These are phyloP conservation scores for Macrocystidia cucumis DNA, from an alignment of 1,284 basidiomycete genomes.

Conservation along the genomic window DNA sequence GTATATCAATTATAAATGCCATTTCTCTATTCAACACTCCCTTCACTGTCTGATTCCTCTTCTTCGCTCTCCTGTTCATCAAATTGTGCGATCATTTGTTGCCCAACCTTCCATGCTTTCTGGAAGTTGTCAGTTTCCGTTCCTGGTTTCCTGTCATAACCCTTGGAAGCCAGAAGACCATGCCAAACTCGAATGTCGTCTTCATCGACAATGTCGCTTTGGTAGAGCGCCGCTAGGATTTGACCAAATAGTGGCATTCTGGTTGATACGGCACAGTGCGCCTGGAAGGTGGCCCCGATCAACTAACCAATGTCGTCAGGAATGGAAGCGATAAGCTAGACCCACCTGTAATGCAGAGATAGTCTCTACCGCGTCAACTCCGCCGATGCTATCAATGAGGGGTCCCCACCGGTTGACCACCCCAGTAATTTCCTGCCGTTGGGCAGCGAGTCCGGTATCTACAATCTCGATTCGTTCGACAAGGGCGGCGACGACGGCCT, in stretches of 20 bases:
- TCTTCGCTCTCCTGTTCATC: slow-evolving; percentile 65
- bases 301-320: too few relatives aligned
- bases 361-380: slow-evolving; percentile 69
- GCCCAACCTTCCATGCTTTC: slow-evolving; percentile 67
- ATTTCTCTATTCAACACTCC: slow-evolving; percentile 29
- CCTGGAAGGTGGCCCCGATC: slow-evolving; percentile 35
- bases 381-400: slow-evolving; percentile 68
- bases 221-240: slow-evolving; percentile 68
- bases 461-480: slow-evolving; percentile 60
- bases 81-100: slow-evolving; percentile 70
- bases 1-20: slow-evolving; percentile 1
- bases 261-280: slow-evolving; percentile 54
- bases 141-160: slow-evolving; percentile 33
- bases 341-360: slow-evolving; percentile 62
- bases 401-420: slow-evolving; percentile 65
- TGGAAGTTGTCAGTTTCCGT: slow-evolving; percentile 43
- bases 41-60: slow-evolving; percentile 36
- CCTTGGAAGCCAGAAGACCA: slow-evolving; percentile 37
- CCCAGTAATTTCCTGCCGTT: slow-evolving; percentile 52
- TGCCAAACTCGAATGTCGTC: slow-evolving; percentile 75
- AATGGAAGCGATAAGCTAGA: not conserved
- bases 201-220: slow-evolving; percentile 73
- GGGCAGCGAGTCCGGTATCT: slow-evolving; percentile 40
- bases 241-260: slow-evolving; percentile 66
- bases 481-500: slow-evolving; percentile 69